Evolutionary conservation across 1,284 basidiomycete genomes (phyloP).

Genomic region (Rhodofomes roseus): DNA sequence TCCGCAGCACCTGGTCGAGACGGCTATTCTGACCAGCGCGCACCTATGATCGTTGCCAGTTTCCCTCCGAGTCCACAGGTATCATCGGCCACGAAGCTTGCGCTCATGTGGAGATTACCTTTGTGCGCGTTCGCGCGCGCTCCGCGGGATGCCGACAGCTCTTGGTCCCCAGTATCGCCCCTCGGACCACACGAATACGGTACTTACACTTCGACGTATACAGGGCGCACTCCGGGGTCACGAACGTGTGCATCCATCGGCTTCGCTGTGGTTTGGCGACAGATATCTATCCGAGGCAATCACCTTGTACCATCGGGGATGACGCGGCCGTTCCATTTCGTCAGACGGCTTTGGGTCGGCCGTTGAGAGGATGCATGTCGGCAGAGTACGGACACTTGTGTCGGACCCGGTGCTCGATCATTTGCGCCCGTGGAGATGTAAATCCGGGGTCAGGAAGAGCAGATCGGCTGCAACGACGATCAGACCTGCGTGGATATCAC

Average conservation of each 20-base stretch:
- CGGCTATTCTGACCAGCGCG: too few relatives aligned
- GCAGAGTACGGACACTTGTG: background rate
- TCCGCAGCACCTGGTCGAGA: too few relatives aligned
- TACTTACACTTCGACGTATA: too few relatives aligned
- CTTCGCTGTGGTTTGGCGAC: background rate
- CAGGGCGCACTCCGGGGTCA: background rate
- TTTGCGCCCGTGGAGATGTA: background rate
- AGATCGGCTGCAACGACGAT: background rate
- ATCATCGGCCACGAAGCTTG: too few relatives aligned
- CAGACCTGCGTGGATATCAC: background rate
- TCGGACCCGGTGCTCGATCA: background rate
- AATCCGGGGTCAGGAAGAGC: background rate
- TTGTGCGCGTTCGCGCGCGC: too few relatives aligned
- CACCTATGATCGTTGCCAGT: too few relatives aligned
- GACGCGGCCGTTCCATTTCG: background rate
- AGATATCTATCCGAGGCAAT: background rate
- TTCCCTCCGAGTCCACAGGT: too few relatives aligned
- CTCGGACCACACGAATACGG: too few relatives aligned
- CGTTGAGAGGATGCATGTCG: background rate
- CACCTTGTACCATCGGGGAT: background rate
- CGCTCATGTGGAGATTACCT: too few relatives aligned
- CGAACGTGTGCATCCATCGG: background rate
- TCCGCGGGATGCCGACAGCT: too few relatives aligned
- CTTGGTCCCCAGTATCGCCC: too few relatives aligned
- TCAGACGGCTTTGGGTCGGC: background rate